Percentiles rank a stretch among this genome's conserved stretches.
These are phyloP conservation scores for Ophiostoma ips DNA, from an alignment of 2,329 filamentous ascomycete genomes.

Conservation along the genomic window DNA sequence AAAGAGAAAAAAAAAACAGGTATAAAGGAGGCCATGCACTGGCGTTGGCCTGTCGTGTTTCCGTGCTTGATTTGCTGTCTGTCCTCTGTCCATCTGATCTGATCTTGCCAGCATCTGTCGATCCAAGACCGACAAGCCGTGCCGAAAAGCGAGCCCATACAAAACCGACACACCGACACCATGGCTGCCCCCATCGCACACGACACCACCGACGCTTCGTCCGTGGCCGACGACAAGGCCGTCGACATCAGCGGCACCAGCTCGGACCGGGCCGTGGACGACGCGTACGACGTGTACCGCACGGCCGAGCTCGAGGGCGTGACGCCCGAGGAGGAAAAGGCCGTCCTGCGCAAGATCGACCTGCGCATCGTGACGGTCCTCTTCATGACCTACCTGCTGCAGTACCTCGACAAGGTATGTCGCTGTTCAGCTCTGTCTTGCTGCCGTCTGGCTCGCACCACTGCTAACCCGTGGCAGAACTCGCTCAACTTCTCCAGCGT, in stretches of 20 bases:
- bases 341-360: constrained; percentile 42
- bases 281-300: not conserved
- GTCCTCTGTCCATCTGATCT: too few species aligned
- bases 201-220: not conserved
- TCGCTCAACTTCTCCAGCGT: constrained; percentile 13
- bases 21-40: too few species aligned
- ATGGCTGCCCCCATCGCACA: not conserved
- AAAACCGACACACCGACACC: too few species aligned
- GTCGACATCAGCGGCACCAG: not conserved
- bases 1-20: too few species aligned
- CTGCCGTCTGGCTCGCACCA: too few species aligned
- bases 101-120: too few species aligned
- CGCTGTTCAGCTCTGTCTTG: too few species aligned
- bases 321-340: constrained; percentile 16
- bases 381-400: constrained; percentile 44
- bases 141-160: too few species aligned
- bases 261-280: not conserved
- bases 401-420: constrained; percentile 43
- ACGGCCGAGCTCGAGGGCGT: not conserved
- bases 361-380: constrained; percentile 40
- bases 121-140: too few species aligned
- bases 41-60: too few species aligned
- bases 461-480: not conserved
- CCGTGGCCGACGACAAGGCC: not conserved
- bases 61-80: too few species aligned